Conservation (phyloP, 1,284 basidiomycete species). For the Fomitopsis schrenkii region DNA sequence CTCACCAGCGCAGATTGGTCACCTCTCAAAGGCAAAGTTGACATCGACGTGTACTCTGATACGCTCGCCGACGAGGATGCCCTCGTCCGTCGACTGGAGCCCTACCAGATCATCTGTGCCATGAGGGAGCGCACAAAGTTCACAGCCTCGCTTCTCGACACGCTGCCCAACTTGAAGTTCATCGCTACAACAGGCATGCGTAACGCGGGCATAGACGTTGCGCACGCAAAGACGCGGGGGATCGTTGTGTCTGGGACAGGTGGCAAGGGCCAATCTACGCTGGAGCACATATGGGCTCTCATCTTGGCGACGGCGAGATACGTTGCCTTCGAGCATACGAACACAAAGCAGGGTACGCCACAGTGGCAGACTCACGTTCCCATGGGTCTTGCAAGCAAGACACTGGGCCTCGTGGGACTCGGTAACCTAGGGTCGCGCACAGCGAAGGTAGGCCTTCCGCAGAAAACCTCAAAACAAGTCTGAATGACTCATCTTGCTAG, state of each 20-base stretch:
- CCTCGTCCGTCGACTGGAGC: slow-evolving; percentile 44
- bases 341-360: slow-evolving; percentile 42
- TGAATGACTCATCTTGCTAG: slow-evolving; percentile 18
- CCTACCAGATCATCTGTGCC: slow-evolving; percentile 56
- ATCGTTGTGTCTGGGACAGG: slow-evolving; percentile 57
- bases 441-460: slow-evolving; percentile 34
- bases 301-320: slow-evolving; percentile 52
- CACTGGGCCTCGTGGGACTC: slow-evolving; percentile 55
- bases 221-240: slow-evolving; percentile 43
- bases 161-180: slow-evolving; percentile 53
- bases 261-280: slow-evolving; percentile 40
- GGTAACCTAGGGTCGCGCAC: slow-evolving; percentile 49
- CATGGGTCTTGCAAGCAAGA: slow-evolving; percentile 48
- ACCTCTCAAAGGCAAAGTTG: slow-evolving; percentile 32
- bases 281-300: slow-evolving; percentile 67
- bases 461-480: neutral
- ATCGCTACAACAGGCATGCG: slow-evolving; percentile 54
- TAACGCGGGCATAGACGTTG: slow-evolving; percentile 49
- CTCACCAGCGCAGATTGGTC: slow-evolving; percentile 51
- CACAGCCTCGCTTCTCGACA: slow-evolving; percentile 41
- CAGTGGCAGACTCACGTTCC: slow-evolving; percentile 57
- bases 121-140: slow-evolving; percentile 70
- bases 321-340: slow-evolving; percentile 47
- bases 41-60: slow-evolving; percentile 46
- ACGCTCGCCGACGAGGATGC: slow-evolving; percentile 48